These are phyloP conservation scores for Phragmites australis DNA, from an alignment of 176 grass and related monocot species.

Conservation along the genomic window DNA sequence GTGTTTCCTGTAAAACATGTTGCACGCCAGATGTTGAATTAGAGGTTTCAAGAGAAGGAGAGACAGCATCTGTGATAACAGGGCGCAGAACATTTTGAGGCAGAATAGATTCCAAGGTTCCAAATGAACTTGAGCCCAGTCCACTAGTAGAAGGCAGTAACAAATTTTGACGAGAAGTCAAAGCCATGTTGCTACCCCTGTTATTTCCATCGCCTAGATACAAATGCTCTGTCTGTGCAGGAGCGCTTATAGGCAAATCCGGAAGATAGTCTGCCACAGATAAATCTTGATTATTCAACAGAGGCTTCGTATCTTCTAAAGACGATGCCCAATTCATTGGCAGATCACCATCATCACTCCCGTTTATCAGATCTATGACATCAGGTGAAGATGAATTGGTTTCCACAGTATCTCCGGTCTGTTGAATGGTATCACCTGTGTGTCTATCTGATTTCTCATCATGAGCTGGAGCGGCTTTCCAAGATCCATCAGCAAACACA, in stretches of 20 bases:
- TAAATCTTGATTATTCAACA: constrained; percentile 50
- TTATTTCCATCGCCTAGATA: constrained; percentile 37
- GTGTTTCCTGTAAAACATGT: constrained; percentile 36
- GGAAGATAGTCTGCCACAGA: constrained; percentile 38
- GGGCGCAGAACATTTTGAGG: constrained; percentile 54
- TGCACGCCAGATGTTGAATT: constrained; percentile 32
- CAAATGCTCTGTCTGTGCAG: constrained; percentile 3
- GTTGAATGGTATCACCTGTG: constrained; percentile 20
- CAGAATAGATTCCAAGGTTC: constrained; percentile 72
- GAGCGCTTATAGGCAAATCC: constrained; percentile 29
- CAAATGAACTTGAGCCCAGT: constrained; percentile 43
- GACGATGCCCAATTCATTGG: constrained; percentile 33
- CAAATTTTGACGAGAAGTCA: constrained; percentile 39
- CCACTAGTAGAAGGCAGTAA: constrained; percentile 18
- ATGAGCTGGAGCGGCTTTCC: constrained; percentile 61
- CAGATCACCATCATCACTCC: constrained; percentile 48
- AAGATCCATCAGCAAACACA: constrained; percentile 78
- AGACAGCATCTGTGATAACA: constrained; percentile 49
- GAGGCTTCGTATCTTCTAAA: constrained; percentile 77
- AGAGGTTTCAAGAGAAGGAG: constrained; percentile 58
- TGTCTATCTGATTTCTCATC: constrained; percentile 55
- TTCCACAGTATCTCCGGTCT: constrained; percentile 35
- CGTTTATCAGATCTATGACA: constrained; percentile 76
- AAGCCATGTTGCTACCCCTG: constrained; percentile 25
- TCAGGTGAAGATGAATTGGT: constrained; percentile 23